Evolutionary conservation across 768 basidiomycete species (phyloP).

Genomic region (Amanita muscaria): DNA sequence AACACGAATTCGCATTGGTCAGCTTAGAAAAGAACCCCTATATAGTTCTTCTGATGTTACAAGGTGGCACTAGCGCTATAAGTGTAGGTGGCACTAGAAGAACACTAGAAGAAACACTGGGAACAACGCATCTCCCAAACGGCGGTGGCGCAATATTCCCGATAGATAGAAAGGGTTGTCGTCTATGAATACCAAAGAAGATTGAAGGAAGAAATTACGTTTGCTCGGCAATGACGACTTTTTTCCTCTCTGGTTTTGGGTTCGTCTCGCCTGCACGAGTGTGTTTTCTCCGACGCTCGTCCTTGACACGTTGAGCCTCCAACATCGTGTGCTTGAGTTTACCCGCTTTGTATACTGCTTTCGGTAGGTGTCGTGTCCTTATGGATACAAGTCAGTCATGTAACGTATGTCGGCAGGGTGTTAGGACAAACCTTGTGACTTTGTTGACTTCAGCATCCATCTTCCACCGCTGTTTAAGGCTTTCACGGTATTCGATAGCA

Average conservation of each 20-base stretch:
- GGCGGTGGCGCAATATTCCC: no score
- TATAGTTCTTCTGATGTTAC: no score
- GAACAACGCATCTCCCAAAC: no score
- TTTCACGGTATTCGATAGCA: constrained; percentile 86
- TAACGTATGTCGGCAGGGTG: constrained; percentile 2
- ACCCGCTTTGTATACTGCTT: constrained; percentile 80
- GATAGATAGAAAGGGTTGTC: no score
- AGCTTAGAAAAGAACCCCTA: no score
- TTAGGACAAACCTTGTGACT: constrained; percentile 59
- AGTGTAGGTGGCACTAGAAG: no score
- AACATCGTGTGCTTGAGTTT: constrained; percentile 91
- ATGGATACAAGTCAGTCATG: constrained; percentile 1
- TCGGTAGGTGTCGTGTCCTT: constrained; percentile 79
- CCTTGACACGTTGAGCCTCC: constrained; percentile 82
- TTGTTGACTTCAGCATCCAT: constrained; percentile 73
- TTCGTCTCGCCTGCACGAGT: constrained; percentile 79
- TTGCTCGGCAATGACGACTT: constrained; percentile 77
- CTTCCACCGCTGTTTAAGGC: constrained; percentile 84
- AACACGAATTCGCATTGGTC: no score
- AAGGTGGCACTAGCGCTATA: no score
- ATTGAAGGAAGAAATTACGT: no score
- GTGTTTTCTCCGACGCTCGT: constrained; percentile 87
- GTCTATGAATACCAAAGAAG: no score
- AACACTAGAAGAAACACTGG: no score
- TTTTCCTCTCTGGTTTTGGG: constrained; percentile 89